These are phyloP conservation scores for Macaranga tanarius DNA, from an alignment of 441 rosid genomes.

Conservation along the genomic window DNA sequence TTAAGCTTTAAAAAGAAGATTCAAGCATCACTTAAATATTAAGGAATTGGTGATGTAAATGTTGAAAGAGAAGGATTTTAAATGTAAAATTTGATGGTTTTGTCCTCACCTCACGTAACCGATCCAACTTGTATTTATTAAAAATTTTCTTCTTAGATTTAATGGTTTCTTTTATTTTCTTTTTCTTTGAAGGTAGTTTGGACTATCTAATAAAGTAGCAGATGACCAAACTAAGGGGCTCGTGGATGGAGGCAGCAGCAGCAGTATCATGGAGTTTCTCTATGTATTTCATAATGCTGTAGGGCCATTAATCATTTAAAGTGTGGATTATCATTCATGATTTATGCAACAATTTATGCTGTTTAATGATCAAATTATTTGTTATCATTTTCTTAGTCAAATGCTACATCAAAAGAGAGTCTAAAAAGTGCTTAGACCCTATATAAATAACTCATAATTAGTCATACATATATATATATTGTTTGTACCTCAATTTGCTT, in stretches of 20 bases:
- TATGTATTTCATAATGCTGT: neutral
- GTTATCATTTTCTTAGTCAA: neutral
- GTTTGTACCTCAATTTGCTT: neutral
- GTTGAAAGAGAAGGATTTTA: neutral
- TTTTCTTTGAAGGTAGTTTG: neutral
- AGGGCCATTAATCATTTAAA: slow-evolving; percentile 15
- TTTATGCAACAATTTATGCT: neutral
- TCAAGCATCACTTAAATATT: neutral
- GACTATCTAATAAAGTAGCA: neutral
- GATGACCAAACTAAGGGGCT: neutral
- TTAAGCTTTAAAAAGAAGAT: neutral
- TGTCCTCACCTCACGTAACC: neutral
- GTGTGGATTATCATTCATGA: neutral
- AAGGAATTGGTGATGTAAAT: neutral
- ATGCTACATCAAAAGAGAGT: neutral
- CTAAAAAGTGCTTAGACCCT: neutral
- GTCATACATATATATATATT: too few species aligned
- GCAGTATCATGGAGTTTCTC: neutral
- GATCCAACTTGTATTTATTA: neutral
- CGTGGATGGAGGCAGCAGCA: neutral
- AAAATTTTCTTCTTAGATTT: too few species aligned
- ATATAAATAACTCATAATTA: neutral
- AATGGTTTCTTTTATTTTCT: too few species aligned
- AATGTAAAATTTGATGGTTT: neutral
- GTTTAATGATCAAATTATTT: neutral